Percentiles rank a stretch among this genome's conserved stretches.
phyloP scores from a whole-genome alignment of 169 alveolate genomes.

The Babesia microti region DNA sequence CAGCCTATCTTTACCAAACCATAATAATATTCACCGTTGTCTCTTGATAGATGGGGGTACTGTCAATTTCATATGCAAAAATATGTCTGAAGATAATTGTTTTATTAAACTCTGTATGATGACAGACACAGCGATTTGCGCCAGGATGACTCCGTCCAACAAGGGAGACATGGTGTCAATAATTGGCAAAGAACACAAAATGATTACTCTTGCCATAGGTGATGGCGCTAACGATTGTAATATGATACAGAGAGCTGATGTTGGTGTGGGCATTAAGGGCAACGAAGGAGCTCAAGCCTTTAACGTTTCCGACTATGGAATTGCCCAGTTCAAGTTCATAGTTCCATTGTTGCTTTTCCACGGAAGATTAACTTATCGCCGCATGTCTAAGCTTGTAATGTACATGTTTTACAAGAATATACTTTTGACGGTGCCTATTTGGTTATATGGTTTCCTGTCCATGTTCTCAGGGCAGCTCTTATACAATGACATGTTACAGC shows the following conservation, averaged over 20 bases:
- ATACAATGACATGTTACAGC: slow-evolving; percentile 84
- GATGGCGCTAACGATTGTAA: slow-evolving; percentile 99
- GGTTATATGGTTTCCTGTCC: slow-evolving; percentile 79
- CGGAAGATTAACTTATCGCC: slow-evolving; percentile 81
- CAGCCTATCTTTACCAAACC: too few relatives aligned
- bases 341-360: slow-evolving; percentile 72
- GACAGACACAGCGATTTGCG: slow-evolving; percentile 29
- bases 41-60: slow-evolving; percentile 22
- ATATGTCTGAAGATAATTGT: slow-evolving; percentile 5
- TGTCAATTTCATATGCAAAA: slow-evolving; percentile 3
- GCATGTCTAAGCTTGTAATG: slow-evolving; percentile 85
- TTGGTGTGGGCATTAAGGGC: slow-evolving; percentile 95
- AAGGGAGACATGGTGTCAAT: slow-evolving; percentile 27
- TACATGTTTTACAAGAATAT: slow-evolving; percentile 94
- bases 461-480: slow-evolving; percentile 88
- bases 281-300: slow-evolving; percentile 92
- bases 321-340: slow-evolving; percentile 73
- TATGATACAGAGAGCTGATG: slow-evolving; percentile 96
- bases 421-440: slow-evolving; percentile 83
- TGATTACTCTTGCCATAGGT: slow-evolving; percentile 75
- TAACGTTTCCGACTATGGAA: slow-evolving; percentile 77
- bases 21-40: slow-evolving; percentile 32
- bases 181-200: slow-evolving; percentile 9
- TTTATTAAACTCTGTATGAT: slow-evolving; percentile 14
- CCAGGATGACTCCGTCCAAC: slow-evolving; percentile 43